Evolutionary conservation across 202 grass and related monocot species (phyloP).

Genomic region (Carex sylvatica): DNA sequence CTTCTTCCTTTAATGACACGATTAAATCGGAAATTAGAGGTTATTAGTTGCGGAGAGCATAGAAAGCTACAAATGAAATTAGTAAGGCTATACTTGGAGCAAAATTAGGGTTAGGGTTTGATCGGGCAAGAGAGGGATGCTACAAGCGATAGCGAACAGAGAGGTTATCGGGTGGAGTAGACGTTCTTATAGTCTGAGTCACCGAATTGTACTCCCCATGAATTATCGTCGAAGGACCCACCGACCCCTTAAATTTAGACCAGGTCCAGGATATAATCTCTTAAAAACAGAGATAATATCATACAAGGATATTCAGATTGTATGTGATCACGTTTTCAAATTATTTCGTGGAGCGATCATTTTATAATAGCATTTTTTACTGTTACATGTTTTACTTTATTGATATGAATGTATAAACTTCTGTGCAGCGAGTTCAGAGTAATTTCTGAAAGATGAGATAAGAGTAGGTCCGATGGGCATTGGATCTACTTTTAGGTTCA

Average conservation of each 20-base stretch:
- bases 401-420: not conserved
- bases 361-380: not conserved
- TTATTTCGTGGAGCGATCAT: not conserved
- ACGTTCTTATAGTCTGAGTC: not conserved
- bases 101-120: slow-evolving; percentile 35
- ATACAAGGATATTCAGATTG: not conserved
- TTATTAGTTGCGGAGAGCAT: not conserved
- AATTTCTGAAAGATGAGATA: not conserved
- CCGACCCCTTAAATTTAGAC: not conserved
- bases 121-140: not conserved
- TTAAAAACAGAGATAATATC: not conserved
- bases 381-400: not conserved
- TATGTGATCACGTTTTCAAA: not conserved
- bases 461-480: no score
- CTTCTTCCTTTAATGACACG: not conserved
- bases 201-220: not conserved
- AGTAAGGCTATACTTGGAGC: slow-evolving; percentile 21
- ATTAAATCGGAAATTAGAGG: not conserved
- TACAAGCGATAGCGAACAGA: not conserved
- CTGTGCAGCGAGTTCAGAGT: not conserved
- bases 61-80: not conserved
- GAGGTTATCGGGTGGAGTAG: not conserved
- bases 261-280: not conserved
- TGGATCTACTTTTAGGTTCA: no score
- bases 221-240: not conserved